Conservation (phyloP, 257 asterid species). For the Nicotiana sylvestris region DNA sequence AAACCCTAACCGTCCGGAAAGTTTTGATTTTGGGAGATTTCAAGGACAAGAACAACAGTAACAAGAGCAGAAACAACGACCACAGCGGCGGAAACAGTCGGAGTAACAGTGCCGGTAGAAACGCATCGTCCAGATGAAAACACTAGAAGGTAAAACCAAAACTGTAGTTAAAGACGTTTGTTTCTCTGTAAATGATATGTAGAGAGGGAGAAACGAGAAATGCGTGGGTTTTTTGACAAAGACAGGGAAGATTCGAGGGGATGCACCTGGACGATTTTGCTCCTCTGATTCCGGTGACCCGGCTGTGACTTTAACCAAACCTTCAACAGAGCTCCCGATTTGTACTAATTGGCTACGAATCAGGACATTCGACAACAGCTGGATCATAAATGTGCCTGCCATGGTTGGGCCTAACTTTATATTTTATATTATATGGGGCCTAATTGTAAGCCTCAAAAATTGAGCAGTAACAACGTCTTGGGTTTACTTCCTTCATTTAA, state of each 20-base stretch:
- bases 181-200: slow-evolving; percentile 14
- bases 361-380: background rate
- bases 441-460: background rate
- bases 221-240: slow-evolving; percentile 37
- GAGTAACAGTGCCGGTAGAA: slow-evolving; percentile 1
- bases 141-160: background rate
- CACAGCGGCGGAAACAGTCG: slow-evolving; percentile 13
- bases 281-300: background rate
- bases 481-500: too few relatives aligned
- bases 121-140: slow-evolving; percentile 27
- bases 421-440: background rate
- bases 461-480: too few relatives aligned
- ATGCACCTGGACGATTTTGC: slow-evolving; percentile 32
- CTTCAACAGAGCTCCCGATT: background rate
- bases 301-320: background rate
- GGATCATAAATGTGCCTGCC: background rate
- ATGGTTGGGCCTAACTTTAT: background rate
- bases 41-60: slow-evolving; percentile 22
- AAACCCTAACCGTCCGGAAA: background rate
- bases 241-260: slow-evolving; percentile 18
- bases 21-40: background rate
- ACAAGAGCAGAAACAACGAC: slow-evolving; percentile 21
- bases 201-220: background rate
- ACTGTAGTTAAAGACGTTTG: background rate
- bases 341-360: background rate